These are phyloP conservation scores for Taphrina wiesneri DNA, from an alignment of 1,139 yeast genomes.

Conservation along the genomic window DNA sequence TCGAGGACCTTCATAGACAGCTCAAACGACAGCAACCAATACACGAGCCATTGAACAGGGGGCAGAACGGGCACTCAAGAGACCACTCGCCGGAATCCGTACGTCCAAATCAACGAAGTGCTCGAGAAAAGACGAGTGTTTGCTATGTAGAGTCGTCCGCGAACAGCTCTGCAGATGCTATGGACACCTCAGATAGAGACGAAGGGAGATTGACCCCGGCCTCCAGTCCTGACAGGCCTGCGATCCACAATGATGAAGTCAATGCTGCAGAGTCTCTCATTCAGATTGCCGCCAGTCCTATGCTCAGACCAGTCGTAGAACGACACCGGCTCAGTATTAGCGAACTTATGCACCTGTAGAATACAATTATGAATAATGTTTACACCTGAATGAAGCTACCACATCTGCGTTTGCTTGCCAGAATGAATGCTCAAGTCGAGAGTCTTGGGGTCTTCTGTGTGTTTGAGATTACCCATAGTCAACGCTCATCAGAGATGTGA, in stretches of 20 bases:
- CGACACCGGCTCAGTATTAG: conserved; percentile 21
- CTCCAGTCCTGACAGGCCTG: background rate
- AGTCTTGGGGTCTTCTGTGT: background rate
- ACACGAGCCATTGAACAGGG: background rate
- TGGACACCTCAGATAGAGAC: background rate
- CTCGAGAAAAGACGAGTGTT: background rate
- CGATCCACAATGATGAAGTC: background rate
- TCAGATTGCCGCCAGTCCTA: conserved; percentile 26
- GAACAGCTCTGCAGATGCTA: background rate
- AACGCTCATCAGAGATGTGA: too few relatives aligned
- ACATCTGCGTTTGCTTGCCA: background rate
- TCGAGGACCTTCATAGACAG: conserved; percentile 36
- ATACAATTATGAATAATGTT: background rate
- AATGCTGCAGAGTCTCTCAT: conserved; percentile 28
- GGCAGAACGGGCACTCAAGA: background rate
- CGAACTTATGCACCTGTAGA: conserved; percentile 23
- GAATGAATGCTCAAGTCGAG: background rate
- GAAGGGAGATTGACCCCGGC: background rate
- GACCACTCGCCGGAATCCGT: background rate
- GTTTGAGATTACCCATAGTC: too few relatives aligned
- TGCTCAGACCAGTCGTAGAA: conserved; percentile 18
- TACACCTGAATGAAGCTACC: background rate
- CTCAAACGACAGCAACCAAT: background rate
- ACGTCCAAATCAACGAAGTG: background rate
- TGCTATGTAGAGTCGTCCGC: background rate